These are phyloP conservation scores for Pyricularia pennisetigena DNA, from an alignment of 2,329 filamentous ascomycete genomes.

Conservation along the genomic window DNA sequence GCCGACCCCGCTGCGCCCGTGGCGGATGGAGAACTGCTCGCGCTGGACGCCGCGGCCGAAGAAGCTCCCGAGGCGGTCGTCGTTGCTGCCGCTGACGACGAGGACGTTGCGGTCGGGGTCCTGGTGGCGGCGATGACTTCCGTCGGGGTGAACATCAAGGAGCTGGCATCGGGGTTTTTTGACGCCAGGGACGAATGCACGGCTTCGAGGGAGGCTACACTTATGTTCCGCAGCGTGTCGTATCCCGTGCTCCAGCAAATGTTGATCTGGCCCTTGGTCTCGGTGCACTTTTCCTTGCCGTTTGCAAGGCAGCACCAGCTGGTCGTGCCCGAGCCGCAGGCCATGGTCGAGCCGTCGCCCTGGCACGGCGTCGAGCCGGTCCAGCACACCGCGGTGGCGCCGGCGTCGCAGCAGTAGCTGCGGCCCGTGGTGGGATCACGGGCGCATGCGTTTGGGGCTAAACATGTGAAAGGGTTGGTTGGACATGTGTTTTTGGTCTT, in stretches of 20 bases:
- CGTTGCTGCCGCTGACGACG: background rate
- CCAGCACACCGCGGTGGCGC: slow-evolving; percentile 9
- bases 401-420: slow-evolving; percentile 10
- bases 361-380: slow-evolving; percentile 6
- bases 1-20: background rate
- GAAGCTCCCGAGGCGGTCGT: background rate
- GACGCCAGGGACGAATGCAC: slow-evolving; percentile 10
- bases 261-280: slow-evolving; percentile 9
- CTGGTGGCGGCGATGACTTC: slow-evolving; percentile 8
- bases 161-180: slow-evolving; percentile 8
- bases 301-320: slow-evolving; percentile 10
- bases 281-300: slow-evolving; percentile 9
- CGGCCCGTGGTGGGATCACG: slow-evolving; percentile 11
- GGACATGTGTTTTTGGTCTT: slow-evolving; percentile 9
- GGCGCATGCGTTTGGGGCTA: slow-evolving; percentile 11
- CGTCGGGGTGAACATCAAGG: slow-evolving; percentile 9
- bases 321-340: slow-evolving; percentile 9
- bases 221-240: slow-evolving; percentile 11
- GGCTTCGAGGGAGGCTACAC: slow-evolving; percentile 6
- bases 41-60: background rate
- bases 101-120: slow-evolving; percentile 1
- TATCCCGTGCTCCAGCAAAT: slow-evolving; percentile 11
- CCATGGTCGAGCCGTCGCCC: slow-evolving; percentile 10
- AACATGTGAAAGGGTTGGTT: slow-evolving; percentile 7
- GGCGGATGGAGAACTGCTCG: background rate